Base-by-base conservation (phyloP, 805 yeast genomes). In the Diddensiella caesifluorescens region DNA sequence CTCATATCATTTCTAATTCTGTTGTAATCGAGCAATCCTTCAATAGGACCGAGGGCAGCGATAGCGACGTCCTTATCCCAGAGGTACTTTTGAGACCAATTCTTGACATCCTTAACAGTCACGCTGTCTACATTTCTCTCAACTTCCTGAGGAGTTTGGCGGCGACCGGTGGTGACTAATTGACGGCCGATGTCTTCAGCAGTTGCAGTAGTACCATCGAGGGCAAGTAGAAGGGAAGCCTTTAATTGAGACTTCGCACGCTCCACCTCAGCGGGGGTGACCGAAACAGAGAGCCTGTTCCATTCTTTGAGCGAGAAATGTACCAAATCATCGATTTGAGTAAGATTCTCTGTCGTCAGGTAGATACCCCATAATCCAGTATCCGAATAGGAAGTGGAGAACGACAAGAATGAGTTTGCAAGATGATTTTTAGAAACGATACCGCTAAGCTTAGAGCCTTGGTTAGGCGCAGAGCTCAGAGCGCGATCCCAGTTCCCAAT, bases 121-220 rank as follows among this genome's bases (percentile, higher is more conserved):
- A 92, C 84, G 35, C 74, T 69, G 53, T 87, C 88, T 10, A 92
- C 92, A 46, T 82, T 75, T 44, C 73, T 70, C 56, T 82, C 83
- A 9, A 81, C 80, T 50, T 80, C 86, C 57, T 79, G 83, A 3
- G 92, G 88, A 4, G 82, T 65, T 50, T 81, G 68, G 53, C 87
- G 69, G 54, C 67, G 73, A 22, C 98, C 98, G 2, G 97, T 89
- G 40, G 96, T 90, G 33, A 92, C 95, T 42, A 92, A 71, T 63
- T 92, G 98, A 64, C 98, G 80, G 21, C 98, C 98, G 54, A 92
- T 87, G 64, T 92, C 97, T 66, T 92, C 99, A 23, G 97, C 97
- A 38, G 88, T 79, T 4, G 97, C 90, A 5, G 97, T 88, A 10
- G 95, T 80, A 48, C 95, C 96, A 63, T 92, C 99, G 35, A 92